phyloP scores from a whole-genome alignment of 2,329 filamentous ascomycete species.

The Calonectria crousiana region DNA sequence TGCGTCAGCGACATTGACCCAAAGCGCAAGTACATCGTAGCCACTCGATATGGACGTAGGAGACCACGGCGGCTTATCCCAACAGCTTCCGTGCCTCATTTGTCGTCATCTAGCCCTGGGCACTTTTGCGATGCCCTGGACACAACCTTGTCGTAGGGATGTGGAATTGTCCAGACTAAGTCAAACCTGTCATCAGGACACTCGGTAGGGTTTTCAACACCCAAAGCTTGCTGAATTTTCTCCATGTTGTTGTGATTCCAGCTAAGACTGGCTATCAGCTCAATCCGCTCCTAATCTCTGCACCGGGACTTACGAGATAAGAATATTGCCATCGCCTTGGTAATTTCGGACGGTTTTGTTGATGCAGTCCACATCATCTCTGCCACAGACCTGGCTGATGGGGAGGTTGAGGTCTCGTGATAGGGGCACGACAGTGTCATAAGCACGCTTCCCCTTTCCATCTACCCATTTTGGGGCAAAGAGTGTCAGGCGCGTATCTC shows the following conservation, averaged over 20 bases:
- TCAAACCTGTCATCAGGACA: background rate
- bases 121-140: background rate
- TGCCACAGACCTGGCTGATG: background rate
- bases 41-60: too few species aligned
- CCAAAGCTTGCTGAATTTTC: background rate
- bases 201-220: background rate
- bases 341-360: background rate
- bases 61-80: too few species aligned
- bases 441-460: background rate
- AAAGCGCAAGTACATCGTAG: background rate
- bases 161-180: background rate
- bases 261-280: background rate
- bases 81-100: background rate
- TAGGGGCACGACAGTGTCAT: background rate
- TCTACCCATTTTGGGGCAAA: background rate
- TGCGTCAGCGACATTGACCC: too few species aligned
- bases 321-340: background rate
- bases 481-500: background rate
- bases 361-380: background rate
- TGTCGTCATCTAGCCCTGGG: background rate
- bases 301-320: background rate
- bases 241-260: constrained; percentile 7
- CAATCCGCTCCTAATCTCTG: too few species aligned
- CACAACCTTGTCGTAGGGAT: background rate
- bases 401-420: background rate